Base-by-base conservation (phyloP, 2,329 filamentous ascomycete genomes). In the Talaromyces marneffei region DNA sequence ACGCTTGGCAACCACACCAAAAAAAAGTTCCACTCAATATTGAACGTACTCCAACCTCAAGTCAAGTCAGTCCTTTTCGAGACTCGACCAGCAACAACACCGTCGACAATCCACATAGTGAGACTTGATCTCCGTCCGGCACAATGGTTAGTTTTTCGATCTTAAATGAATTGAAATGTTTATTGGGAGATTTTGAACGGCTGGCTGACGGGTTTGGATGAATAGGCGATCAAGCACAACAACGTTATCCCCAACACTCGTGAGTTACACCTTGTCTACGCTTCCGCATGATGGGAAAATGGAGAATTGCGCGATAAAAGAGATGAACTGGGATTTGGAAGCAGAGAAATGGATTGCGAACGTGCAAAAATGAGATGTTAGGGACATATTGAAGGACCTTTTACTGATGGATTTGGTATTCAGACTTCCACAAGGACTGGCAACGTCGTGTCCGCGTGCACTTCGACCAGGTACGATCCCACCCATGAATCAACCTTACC, bases 401-500 rank as follows among this genome's bases (percentile, higher is more conserved):
- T 50, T 68, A 63, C 59, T 64, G 50, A 63, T 60, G 59, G 57
- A 31, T 59, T 62, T 69, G 75, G 67, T 59, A 70, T 69, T 66
- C 76, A 94, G 90, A 97, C 80, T 96, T 96, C 91, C 92, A 91
- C 84, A 97, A 96, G 91, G 92, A 99, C 87, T 99, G 94, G 94
- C 92, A 97, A 83, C 91, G 92, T 84, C 91, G 92, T 84, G 94
- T 99, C 79, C 91, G 92, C 83, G 90, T 91, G 82, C 94, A 99
- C 87, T 99, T 99, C 85, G 92, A 99, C 86, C 94, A 97, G 92
- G 93, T 96, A 93, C 81, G 81, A 78, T 33, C 18, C 2, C 1
- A 7, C 14, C 14, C 10, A 10, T 35, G 9, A 4, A 6, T 14
- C 46, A 31, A 12, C 2, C 1, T 7, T 20, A 52, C 18, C 48